Percentiles rank a stretch among this genome's conserved stretches.
These are phyloP conservation scores for Phytophthora sansomeana DNA, from an alignment of 352 stramenopile species.

Conservation along the genomic window DNA sequence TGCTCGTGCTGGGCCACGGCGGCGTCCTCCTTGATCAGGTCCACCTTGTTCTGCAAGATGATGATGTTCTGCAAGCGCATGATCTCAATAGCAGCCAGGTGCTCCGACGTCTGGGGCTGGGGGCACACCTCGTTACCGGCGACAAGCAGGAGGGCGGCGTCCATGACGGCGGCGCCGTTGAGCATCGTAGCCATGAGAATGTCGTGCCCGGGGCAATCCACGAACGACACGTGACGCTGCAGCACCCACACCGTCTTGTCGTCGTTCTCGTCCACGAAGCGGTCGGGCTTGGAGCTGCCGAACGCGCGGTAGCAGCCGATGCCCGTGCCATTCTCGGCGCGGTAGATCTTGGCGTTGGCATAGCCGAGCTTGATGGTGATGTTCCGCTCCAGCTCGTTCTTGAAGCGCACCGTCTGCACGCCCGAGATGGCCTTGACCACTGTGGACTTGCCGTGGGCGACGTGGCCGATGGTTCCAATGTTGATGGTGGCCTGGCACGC, in stretches of 20 bases:
- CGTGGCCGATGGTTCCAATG: conserved; percentile 99
- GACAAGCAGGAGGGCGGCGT: conserved; percentile 98
- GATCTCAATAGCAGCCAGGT: conserved; percentile 99
- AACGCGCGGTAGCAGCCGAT: conserved; percentile 91
- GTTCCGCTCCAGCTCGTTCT: conserved; percentile 99
- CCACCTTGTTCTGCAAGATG: conserved; percentile 99
- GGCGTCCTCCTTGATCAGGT: conserved; percentile 99
- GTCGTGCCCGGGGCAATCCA: conserved; percentile 99
- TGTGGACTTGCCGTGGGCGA: conserved; percentile 99
- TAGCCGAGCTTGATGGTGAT: conserved; percentile 99
- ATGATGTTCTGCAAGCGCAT: conserved; percentile 99
- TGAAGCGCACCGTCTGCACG: conserved; percentile 98
- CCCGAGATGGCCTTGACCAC: conserved; percentile 99
- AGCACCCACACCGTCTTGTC: conserved; percentile 92
- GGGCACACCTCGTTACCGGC: conserved; percentile 98
- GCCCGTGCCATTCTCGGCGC: conserved; percentile 79
- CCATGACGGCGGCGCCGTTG: conserved; percentile 99
- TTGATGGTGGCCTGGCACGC: conserved; percentile 97
- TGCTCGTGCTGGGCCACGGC: conserved; percentile 98
- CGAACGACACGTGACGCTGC: conserved; percentile 99
- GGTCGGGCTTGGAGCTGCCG: conserved; percentile 88
- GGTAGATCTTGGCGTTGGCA: conserved; percentile 99
- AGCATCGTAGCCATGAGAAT: conserved; percentile 99
- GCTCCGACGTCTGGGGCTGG: conserved; percentile 99
- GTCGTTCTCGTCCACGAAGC: conserved; percentile 87